Percentiles rank a stretch among this genome's conserved stretches.
These are phyloP conservation scores for Acer saccharum DNA, from an alignment of 345 rosid species.

Conservation along the genomic window DNA sequence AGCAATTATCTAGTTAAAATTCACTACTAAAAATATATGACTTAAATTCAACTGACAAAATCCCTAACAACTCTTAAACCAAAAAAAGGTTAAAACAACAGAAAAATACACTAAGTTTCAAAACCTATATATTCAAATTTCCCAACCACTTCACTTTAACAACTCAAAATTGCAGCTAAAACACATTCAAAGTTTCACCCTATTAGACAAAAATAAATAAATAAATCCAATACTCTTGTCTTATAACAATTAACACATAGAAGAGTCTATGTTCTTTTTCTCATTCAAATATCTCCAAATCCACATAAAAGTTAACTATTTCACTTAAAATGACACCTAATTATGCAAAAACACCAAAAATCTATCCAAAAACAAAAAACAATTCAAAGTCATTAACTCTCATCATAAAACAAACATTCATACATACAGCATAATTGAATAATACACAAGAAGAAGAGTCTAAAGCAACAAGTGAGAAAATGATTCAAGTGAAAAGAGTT, in stretches of 20 bases:
- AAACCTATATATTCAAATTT: not conserved
- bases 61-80: too few species aligned
- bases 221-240: too few species aligned
- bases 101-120: not conserved
- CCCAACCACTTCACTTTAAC: not conserved
- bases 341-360: not conserved
- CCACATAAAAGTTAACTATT: not conserved
- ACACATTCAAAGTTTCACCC: not conserved
- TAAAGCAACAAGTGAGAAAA: not conserved
- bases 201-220: not conserved
- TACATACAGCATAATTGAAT: not conserved
- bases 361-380: not conserved
- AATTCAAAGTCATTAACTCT: not conserved
- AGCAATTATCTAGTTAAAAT: not conserved
- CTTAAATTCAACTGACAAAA: conserved; percentile 27
- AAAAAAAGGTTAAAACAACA: too few species aligned
- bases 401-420: not conserved
- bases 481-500: not conserved
- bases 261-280: not conserved
- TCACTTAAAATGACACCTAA: not conserved
- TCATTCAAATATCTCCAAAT: not conserved
- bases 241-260: too few species aligned
- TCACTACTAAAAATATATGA: not conserved
- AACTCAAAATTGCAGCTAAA: not conserved
- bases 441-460: not conserved